Percentiles rank a stretch among this genome's conserved stretches.
Conservation (phyloP, 2,329 filamentous ascomycete genomes). For the Diplodia scrobiculata region DNA sequence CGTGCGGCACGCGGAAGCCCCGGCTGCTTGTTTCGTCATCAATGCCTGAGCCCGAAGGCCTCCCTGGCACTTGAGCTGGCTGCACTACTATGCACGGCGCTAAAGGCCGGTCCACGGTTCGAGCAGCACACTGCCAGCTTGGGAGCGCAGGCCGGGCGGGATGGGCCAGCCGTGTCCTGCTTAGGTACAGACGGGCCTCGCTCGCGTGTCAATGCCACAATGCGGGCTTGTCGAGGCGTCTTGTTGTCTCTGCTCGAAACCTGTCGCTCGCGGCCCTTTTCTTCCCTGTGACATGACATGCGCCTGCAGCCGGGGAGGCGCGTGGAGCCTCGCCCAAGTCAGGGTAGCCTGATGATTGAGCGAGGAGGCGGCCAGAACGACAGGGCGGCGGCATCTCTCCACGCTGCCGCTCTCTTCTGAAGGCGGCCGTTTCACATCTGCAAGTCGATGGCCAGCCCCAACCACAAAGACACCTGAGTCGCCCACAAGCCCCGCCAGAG, state of each 20-base stretch:
- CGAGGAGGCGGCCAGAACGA: slow-evolving; percentile 1
- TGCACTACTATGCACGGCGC: slow-evolving; percentile 15
- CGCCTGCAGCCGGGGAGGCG: background rate
- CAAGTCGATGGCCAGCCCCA: slow-evolving; percentile 12
- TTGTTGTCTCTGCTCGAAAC: background rate
- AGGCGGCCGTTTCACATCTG: slow-evolving; percentile 24
- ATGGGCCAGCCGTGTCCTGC: background rate
- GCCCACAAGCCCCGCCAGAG: background rate
- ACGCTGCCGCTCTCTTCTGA: background rate
- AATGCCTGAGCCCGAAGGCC: slow-evolving; percentile 17
- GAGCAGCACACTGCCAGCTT: slow-evolving; percentile 4
- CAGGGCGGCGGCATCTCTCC: slow-evolving; percentile 1
- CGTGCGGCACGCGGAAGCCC: slow-evolving; percentile 12
- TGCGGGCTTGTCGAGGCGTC: too few relatives aligned
- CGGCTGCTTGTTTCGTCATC: slow-evolving; percentile 25
- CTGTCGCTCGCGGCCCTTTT: background rate
- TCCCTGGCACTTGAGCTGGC: slow-evolving; percentile 18
- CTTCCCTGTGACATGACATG: background rate
- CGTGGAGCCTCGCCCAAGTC: background rate
- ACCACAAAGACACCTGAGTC: slow-evolving; percentile 8
- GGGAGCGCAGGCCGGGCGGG: background rate
- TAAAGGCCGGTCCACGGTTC: slow-evolving; percentile 20
- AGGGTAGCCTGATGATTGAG: slow-evolving; percentile 1
- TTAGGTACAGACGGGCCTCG: background rate
- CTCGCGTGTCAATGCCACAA: slow-evolving; percentile 6